These are phyloP conservation scores for Dichotomocladium elegans DNA, from an alignment of 371 early-diverging fungal species.

Conservation along the genomic window DNA sequence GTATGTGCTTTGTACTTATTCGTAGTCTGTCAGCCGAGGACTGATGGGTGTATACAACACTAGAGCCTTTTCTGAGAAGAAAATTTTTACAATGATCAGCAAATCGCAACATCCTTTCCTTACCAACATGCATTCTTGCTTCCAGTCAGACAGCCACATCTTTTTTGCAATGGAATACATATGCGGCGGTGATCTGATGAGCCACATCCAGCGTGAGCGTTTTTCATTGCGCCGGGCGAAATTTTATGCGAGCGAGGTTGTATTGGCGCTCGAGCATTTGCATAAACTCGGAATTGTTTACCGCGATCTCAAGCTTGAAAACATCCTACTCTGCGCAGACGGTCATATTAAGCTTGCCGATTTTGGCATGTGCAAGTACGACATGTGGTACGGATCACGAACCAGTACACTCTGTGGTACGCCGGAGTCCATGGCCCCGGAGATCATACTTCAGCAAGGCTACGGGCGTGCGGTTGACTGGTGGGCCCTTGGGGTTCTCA, in stretches of 20 bases:
- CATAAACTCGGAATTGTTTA: constrained; percentile 94
- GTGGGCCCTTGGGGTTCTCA: constrained; percentile 99
- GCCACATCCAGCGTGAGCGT: constrained; percentile 86
- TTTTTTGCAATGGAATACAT: constrained; percentile 99
- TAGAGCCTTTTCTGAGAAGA: no score
- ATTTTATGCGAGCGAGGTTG: constrained; percentile 97
- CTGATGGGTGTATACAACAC: no score
- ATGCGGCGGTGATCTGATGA: constrained; percentile 98
- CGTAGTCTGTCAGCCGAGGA: no score
- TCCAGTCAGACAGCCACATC: constrained; percentile 90
- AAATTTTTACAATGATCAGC: constrained; percentile 87
- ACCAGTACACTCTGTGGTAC: constrained; percentile 98
- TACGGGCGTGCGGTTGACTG: constrained; percentile 96
- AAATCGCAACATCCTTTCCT: constrained; percentile 92
- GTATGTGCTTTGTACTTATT: background rate
- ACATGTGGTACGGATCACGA: constrained; percentile 77
- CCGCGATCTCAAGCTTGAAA: constrained; percentile 98
- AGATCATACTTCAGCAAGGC: constrained; percentile 88
- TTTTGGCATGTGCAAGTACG: constrained; percentile 97
- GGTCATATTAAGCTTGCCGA: constrained; percentile 99
- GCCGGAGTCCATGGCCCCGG: constrained; percentile 99
- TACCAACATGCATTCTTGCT: constrained; percentile 93
- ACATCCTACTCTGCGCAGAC: constrained; percentile 87
- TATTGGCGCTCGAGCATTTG: constrained; percentile 94
- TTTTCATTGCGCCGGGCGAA: constrained; percentile 49